phyloP scores from a whole-genome alignment of 805 yeast species.

The Candida vaughaniae region DNA sequence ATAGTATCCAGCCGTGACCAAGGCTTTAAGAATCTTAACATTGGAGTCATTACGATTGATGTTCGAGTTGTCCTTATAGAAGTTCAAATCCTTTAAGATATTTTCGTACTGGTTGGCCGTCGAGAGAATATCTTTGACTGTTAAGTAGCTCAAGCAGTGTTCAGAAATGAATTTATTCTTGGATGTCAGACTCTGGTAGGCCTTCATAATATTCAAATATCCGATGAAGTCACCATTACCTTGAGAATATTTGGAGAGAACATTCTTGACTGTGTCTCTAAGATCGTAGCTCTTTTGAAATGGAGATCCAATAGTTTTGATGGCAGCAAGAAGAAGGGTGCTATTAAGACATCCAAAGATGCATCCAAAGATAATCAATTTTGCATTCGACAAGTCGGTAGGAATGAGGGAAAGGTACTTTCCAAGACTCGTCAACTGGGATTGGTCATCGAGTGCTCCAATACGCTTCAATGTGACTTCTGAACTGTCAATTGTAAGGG shows the following conservation, averaged over 20 bases:
- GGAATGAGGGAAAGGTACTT: conserved; percentile 78
- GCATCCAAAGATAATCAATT: conserved; percentile 73
- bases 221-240: conserved; percentile 79
- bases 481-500: conserved; percentile 50
- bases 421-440: conserved; percentile 71
- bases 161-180: conserved; percentile 49
- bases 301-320: conserved; percentile 72
- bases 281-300: conserved; percentile 62
- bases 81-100: conserved; percentile 75
- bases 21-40: conserved; percentile 54
- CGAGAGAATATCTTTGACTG: conserved; percentile 69
- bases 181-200: conserved; percentile 39
- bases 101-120: conserved; percentile 68
- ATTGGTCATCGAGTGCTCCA: conserved; percentile 59
- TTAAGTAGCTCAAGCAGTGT: conserved; percentile 59
- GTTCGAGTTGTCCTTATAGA: conserved; percentile 26
- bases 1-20: conserved; percentile 76
- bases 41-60: conserved; percentile 55
- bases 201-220: conserved; percentile 55
- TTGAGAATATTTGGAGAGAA: conserved; percentile 39
- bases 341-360: conserved; percentile 79
- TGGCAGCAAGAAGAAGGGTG: conserved; percentile 78
- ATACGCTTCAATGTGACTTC: conserved; percentile 55
- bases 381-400: conserved; percentile 82
- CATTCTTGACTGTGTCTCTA: conserved; percentile 59